Evolutionary conservation across 2,329 filamentous ascomycete species (phyloP).

Genomic region (Alternaria longipes): DNA sequence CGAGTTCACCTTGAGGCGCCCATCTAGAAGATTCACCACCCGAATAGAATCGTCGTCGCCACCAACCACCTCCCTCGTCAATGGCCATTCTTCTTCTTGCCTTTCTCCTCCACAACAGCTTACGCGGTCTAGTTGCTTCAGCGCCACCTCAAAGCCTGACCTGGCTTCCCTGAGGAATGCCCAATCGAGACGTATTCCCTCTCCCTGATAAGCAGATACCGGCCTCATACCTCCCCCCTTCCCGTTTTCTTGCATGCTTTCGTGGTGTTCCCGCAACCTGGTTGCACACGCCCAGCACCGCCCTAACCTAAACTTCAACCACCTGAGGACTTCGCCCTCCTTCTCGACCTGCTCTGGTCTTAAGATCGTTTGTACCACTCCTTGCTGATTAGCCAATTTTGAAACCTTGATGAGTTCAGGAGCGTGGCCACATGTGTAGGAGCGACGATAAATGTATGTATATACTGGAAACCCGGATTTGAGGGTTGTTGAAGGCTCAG

Average conservation of each 20-base stretch:
- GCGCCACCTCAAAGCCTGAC: slow-evolving; percentile 3
- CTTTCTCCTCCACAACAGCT: neutral
- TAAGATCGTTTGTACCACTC: slow-evolving; percentile 16
- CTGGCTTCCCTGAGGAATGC: neutral
- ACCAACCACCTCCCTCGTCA: neutral
- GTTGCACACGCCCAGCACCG: slow-evolving; percentile 17
- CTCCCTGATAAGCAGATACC: slow-evolving; percentile 5
- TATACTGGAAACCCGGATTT: neutral
- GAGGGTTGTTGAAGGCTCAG: neutral
- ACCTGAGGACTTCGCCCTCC: neutral
- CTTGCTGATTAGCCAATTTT: neutral
- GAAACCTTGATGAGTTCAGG: slow-evolving; percentile 29
- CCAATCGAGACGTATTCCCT: neutral
- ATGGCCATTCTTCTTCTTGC: neutral
- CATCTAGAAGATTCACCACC: slow-evolving; percentile 5
- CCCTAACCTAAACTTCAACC: slow-evolving; percentile 13
- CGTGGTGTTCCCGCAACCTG: neutral
- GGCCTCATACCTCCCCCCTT: neutral
- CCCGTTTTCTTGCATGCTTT: neutral
- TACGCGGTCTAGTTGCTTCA: slow-evolving; percentile 5
- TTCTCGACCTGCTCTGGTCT: neutral
- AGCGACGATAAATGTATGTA: slow-evolving; percentile 26
- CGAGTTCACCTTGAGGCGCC: slow-evolving; percentile 1
- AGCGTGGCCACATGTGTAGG: slow-evolving; percentile 28
- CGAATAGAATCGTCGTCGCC: slow-evolving; percentile 4